A percentile compares a stretch with the other conserved stretches of the same genome.
Conservation (phyloP, 2,329 filamentous ascomycete genomes). For the Periconia macrospinosa region DNA sequence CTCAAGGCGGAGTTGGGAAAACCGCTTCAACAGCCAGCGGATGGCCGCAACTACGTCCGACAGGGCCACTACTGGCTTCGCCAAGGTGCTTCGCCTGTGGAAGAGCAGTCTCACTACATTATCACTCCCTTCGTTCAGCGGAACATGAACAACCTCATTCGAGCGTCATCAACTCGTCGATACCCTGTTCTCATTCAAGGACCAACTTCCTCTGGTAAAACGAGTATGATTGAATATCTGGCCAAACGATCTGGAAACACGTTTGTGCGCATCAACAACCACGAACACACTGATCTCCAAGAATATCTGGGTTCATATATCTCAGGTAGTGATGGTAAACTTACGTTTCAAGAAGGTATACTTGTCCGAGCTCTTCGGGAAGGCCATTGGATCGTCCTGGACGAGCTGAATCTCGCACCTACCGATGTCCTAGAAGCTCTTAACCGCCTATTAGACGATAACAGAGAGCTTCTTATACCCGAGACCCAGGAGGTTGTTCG, state of each 20-base stretch:
- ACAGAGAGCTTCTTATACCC: constrained; percentile 90
- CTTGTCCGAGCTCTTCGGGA: constrained; percentile 89
- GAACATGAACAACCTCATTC: constrained; percentile 90
- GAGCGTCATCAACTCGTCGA: constrained; percentile 86
- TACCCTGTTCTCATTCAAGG: constrained; percentile 96
- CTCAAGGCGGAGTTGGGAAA: constrained; percentile 74
- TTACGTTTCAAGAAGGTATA: constrained; percentile 90
- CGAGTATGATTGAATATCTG: constrained; percentile 98
- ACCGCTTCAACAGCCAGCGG: constrained; percentile 73
- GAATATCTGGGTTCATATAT: constrained; percentile 96
- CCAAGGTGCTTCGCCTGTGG: constrained; percentile 67
- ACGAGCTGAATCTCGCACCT: constrained; percentile 94
- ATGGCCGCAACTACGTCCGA: constrained; percentile 76
- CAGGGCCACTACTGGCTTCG: constrained; percentile 92
- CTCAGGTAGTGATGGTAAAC: constrained; percentile 78
- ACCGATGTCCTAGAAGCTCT: constrained; percentile 96
- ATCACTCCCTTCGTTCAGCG: constrained; percentile 93
- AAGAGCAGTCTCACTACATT: constrained; percentile 87
- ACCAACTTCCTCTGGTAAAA: constrained; percentile 96
- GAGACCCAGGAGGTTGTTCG: constrained; percentile 94
- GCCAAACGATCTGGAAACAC: constrained; percentile 96
- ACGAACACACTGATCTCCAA: constrained; percentile 97
- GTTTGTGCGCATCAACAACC: constrained; percentile 98
- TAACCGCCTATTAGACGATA: constrained; percentile 94
- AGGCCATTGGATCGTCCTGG: constrained; percentile 96